These are phyloP conservation scores for Volvox reticuliferus DNA, from an alignment of 139 green algal genomes.

Conservation along the genomic window DNA sequence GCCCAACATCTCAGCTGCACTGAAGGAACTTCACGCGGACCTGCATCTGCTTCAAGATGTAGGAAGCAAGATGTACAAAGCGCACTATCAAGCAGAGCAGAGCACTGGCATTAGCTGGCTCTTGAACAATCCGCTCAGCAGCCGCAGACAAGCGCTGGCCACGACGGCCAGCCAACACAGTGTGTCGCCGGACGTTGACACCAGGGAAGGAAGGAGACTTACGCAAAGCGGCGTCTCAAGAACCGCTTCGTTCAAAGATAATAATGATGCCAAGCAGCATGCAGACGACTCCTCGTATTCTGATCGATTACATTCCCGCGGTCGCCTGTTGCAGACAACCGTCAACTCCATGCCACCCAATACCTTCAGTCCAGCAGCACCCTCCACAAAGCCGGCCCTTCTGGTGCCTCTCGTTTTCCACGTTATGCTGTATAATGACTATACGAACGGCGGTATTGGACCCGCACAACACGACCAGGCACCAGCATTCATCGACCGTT, in stretches of 20 bases:
- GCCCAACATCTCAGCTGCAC: background rate
- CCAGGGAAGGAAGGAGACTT: no score
- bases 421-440: conserved; percentile 31
- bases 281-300: no score
- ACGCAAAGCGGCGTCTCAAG: no score
- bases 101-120: no score
- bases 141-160: no score
- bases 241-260: no score
- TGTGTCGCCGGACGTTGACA: no score
- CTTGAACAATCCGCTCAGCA: no score
- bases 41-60: background rate
- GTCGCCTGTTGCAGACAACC: no score
- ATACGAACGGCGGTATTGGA: background rate
- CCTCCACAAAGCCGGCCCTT: background rate
- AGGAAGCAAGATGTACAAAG: background rate
- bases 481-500: background rate
- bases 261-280: no score
- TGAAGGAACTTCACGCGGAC: background rate
- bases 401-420: conserved; percentile 19
- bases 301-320: no score
- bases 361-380: background rate
- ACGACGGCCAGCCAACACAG: no score
- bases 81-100: background rate
- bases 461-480: background rate
- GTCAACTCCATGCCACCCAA: background rate